Evolutionary conservation across 441 rosid species (phyloP), one percentile per base, ranked within the genome.

Genomic region (Mallotus japonicus): DNA sequence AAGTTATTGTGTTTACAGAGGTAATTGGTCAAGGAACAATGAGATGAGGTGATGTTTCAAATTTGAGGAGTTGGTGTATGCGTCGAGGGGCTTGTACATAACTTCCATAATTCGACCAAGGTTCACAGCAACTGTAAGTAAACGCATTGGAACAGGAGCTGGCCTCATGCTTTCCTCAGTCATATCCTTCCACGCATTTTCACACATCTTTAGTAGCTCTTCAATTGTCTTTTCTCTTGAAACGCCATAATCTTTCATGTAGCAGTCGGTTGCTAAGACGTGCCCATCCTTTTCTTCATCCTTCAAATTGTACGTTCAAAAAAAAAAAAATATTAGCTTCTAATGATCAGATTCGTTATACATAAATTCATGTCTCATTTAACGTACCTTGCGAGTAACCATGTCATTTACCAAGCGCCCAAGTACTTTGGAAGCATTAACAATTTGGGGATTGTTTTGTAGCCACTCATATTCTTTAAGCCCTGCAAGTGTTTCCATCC

Each of bases 201-300:
- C 32, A 28, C 32, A 28, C 32, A 28, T 28, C 32, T 28, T 28
- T 28, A 1, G 3, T 2, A 53, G n/a, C 66, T 75, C 54, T 20
- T 70, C 51, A 44, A 22, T 37, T 4, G 79, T 79, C 15, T 75
- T 70, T 19, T 75, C 69, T 19, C 60, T 13, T 0, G 74, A 59
- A 4, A 68, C 78, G 0, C 77, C 74, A 42, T 73, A 11, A 44
- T 82, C 65, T 37, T 74, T 79, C 81, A 82, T 77, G 63, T 77
- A 79, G 24, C 77, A 79, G 67, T 83, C 59, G 8, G 73, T 51
- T 0, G 57, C 68, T 2, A 73, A 65, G 7, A 56, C 62, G 54
- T 76, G 77, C 8, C 34, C 78, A 1, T 83, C 73, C 58, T 79
- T 40, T 40, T 66, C 65, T 55, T 83, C 82, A 24, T 54, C 53